phyloP scores from a whole-genome alignment of 768 basidiomycete species.

The Lentinula raphanica region DNA sequence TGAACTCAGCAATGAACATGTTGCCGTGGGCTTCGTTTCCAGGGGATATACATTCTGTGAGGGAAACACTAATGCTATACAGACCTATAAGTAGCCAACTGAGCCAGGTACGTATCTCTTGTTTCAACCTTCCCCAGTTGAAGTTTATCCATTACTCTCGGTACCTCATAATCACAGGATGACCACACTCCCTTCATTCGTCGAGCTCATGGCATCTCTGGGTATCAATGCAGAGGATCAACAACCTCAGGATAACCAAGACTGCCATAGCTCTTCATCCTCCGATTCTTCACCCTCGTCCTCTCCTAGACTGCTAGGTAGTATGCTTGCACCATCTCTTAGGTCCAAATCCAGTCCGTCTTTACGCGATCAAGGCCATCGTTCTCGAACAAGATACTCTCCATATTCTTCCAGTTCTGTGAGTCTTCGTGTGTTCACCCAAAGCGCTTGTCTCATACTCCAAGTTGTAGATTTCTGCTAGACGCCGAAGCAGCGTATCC shows the following conservation, averaged over 20 bases:
- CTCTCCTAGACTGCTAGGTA: slow-evolving; percentile 31
- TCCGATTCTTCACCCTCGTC: slow-evolving; percentile 40
- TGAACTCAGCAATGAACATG: slow-evolving; percentile 30
- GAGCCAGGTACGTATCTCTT: slow-evolving; percentile 24
- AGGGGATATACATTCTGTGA: slow-evolving; percentile 31
- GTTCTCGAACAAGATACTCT: slow-evolving; percentile 40
- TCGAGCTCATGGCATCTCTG: slow-evolving; percentile 81
- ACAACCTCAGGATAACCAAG: slow-evolving; percentile 21
- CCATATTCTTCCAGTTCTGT: slow-evolving; percentile 43
- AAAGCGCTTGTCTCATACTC: not conserved
- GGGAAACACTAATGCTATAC: slow-evolving; percentile 25
- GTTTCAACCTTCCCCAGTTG: slow-evolving; percentile 28
- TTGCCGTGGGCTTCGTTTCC: slow-evolving; percentile 49
- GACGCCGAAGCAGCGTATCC: slow-evolving; percentile 42
- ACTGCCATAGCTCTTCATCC: slow-evolving; percentile 31
- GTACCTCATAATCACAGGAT: slow-evolving; percentile 33
- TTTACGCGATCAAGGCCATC: slow-evolving; percentile 33
- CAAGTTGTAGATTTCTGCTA: slow-evolving; percentile 32
- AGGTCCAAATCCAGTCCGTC: slow-evolving; percentile 42
- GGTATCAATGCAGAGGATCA: slow-evolving; percentile 55
- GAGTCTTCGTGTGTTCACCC: slow-evolving; percentile 2
- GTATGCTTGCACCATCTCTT: slow-evolving; percentile 26
- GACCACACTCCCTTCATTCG: slow-evolving; percentile 79
- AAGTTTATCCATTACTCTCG: slow-evolving; percentile 14
- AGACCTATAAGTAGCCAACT: slow-evolving; percentile 10